Percentiles rank a stretch among this genome's conserved stretches.
Evolutionary conservation across 2,329 filamentous ascomycete species (phyloP).

Genomic region (Neofusicoccum sp.): DNA sequence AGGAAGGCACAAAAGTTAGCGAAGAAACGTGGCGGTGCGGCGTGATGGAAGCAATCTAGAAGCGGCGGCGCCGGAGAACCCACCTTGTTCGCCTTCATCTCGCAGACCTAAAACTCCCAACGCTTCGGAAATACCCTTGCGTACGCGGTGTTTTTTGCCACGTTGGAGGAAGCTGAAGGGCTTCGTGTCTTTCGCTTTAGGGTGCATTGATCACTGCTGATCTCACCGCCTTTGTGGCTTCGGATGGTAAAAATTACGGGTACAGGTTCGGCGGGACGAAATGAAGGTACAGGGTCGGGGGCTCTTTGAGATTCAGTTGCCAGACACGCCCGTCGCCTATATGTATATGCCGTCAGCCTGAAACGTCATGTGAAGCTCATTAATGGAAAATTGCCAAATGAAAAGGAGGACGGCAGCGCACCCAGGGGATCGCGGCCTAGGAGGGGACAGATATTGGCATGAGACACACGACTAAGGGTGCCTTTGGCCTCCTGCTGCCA

Average conservation of each 20-base stretch:
- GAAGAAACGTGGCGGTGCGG: conserved; percentile 12
- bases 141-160: conserved; percentile 18
- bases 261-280: conserved; percentile 12
- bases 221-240: conserved; percentile 18
- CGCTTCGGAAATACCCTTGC: conserved; percentile 18
- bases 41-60: conserved; percentile 17
- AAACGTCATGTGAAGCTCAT: conserved; percentile 17
- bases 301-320: neutral
- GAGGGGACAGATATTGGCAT: conserved; percentile 17
- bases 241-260: conserved; percentile 11
- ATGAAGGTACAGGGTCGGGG: conserved; percentile 14
- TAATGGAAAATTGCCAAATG: conserved; percentile 13
- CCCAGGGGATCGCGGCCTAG: conserved; percentile 2
- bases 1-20: conserved; percentile 13
- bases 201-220: conserved; percentile 20
- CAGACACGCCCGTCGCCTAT: neutral
- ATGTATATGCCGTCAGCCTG: conserved; percentile 10
- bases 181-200: conserved; percentile 19
- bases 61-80: conserved; percentile 5
- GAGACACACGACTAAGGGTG: conserved; percentile 17
- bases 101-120: conserved; percentile 17
- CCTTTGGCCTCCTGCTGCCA: conserved; percentile 9
- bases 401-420: conserved; percentile 10
- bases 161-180: conserved; percentile 1
- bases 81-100: conserved; percentile 18